These are phyloP conservation scores for Neocatenulostroma microsporum DNA, from an alignment of 2,329 filamentous ascomycete species.

Conservation along the genomic window DNA sequence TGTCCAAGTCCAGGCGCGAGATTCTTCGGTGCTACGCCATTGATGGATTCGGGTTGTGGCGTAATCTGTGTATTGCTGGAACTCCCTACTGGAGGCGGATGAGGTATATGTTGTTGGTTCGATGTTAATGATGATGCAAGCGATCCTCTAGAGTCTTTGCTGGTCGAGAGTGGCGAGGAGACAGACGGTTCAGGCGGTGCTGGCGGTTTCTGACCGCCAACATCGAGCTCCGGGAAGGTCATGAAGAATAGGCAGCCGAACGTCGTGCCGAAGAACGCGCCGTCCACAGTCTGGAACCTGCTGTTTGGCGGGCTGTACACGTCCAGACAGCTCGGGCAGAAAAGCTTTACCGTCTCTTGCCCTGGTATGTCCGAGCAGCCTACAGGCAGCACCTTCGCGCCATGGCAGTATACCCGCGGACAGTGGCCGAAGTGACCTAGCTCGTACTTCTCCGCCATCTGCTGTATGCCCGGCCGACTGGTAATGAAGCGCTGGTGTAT, in stretches of 20 bases:
- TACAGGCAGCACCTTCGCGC: slow-evolving; percentile 83
- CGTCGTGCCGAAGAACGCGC: slow-evolving; percentile 95
- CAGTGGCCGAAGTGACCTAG: slow-evolving; percentile 92
- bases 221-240: slow-evolving; percentile 93
- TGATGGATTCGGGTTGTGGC: slow-evolving; percentile 54
- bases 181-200: slow-evolving; percentile 4
- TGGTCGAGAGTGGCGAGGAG: slow-evolving; percentile 5
- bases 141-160: slow-evolving; percentile 20
- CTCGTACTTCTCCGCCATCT: slow-evolving; percentile 99
- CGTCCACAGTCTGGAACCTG: slow-evolving; percentile 93
- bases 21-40: slow-evolving; percentile 80
- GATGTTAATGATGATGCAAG: slow-evolving; percentile 25
- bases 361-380: slow-evolving; percentile 91
- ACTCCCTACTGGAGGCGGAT: slow-evolving; percentile 1
- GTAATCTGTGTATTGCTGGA: slow-evolving; percentile 17
- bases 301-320: slow-evolving; percentile 97
- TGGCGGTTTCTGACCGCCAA: slow-evolving; percentile 40
- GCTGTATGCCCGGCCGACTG: slow-evolving; percentile 89
- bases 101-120: slow-evolving; percentile 20
- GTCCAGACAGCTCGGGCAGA: slow-evolving; percentile 93
- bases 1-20: slow-evolving; percentile 78
- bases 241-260: slow-evolving; percentile 97
- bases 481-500: slow-evolving; percentile 99
- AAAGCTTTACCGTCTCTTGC: slow-evolving; percentile 95
- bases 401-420: slow-evolving; percentile 87